Conservation (phyloP, 306 rosid genomes). For the Quercus suber region DNA sequence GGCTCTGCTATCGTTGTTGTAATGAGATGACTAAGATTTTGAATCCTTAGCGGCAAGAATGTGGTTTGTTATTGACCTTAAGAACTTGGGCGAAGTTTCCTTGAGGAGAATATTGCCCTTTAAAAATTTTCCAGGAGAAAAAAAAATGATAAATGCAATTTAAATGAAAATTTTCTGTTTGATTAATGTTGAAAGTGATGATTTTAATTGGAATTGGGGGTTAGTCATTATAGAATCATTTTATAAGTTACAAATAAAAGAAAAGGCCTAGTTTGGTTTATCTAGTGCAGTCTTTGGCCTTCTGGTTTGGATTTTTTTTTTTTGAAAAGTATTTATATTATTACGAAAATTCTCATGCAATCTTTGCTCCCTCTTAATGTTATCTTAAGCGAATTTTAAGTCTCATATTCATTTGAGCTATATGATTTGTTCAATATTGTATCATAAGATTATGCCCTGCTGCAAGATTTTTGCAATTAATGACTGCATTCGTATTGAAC, state of each 20-base stretch:
- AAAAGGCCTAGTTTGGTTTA: not conserved
- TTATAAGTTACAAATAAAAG: not conserved
- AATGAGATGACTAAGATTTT: not conserved
- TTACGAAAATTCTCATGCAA: not conserved
- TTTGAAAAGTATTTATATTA: too few species aligned
- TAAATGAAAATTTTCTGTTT: not conserved
- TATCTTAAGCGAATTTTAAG: not conserved
- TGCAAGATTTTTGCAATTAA: slow-evolving; percentile 13
- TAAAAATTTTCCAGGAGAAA: not conserved
- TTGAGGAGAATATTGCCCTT: not conserved
- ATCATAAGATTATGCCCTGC: not conserved
- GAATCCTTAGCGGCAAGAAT: not conserved
- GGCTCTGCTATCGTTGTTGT: not conserved
- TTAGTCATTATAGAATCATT: not conserved
- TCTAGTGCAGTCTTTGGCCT: not conserved
- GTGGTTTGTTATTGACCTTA: not conserved
- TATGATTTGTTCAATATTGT: not conserved
- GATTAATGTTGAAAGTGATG: not conserved
- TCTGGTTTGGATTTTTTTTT: not conserved
- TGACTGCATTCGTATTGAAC: slow-evolving; percentile 18
- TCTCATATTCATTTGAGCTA: not conserved
- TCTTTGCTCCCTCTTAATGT: not conserved
- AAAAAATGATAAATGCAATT: not conserved
- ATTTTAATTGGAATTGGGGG: not conserved
- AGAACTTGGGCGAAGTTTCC: not conserved